Evolutionary conservation across 495 filamentous ascomycete species (phyloP).

Genomic region (Penicillium silybi): DNA sequence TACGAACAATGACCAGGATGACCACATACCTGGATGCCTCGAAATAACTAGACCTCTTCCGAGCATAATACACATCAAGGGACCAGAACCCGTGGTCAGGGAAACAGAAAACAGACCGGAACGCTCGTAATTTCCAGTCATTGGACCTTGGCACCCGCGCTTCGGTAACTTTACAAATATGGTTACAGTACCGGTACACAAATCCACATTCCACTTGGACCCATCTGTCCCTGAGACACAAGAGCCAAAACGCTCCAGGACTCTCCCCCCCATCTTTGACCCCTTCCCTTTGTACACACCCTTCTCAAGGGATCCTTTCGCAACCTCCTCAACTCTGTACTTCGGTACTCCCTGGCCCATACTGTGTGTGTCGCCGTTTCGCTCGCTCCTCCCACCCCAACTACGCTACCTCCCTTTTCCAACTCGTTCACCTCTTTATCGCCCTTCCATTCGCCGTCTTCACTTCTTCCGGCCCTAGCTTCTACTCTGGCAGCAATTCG

Average conservation of each 20-base stretch:
- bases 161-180: not conserved
- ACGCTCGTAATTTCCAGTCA: not conserved
- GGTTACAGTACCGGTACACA: conserved; percentile 1
- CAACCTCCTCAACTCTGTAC: conserved; percentile 6
- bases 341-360: conserved; percentile 24
- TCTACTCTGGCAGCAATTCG: conserved; percentile 1
- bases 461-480: conserved; percentile 6
- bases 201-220: conserved; percentile 5
- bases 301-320: conserved; percentile 7
- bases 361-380: conserved; percentile 39
- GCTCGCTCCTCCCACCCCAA: conserved; percentile 29
- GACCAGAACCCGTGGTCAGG: not conserved
- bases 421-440: conserved; percentile 4
- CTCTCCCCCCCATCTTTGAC: conserved; percentile 6
- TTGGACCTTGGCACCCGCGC: not conserved
- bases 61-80: not conserved
- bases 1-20: not conserved
- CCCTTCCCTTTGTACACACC: conserved; percentile 5
- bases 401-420: conserved; percentile 9
- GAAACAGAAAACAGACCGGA: not conserved
- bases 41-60: not conserved
- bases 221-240: conserved; percentile 1
- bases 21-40: not conserved
- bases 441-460: conserved; percentile 11
- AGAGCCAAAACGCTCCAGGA: conserved; percentile 5